phyloP scores from a whole-genome alignment of 1,284 basidiomycete genomes.

The Bondarzewia mesenterica region DNA sequence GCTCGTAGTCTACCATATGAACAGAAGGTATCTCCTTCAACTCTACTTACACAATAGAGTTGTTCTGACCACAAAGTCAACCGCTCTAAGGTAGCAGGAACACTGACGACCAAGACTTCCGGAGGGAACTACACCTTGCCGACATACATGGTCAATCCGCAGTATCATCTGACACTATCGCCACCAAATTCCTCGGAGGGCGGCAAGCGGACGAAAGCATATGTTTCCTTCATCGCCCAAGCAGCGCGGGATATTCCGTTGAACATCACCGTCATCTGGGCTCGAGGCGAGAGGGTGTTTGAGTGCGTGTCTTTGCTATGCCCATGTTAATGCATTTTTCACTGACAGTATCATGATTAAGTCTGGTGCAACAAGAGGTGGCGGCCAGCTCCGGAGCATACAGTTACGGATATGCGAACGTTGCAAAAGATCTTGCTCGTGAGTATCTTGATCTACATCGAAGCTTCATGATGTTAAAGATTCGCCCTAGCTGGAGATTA shows the following conservation, averaged over 20 bases:
- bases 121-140: slow-evolving; percentile 80
- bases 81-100: slow-evolving; percentile 46
- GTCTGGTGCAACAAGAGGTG: slow-evolving; percentile 59
- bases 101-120: slow-evolving; percentile 63
- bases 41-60: not conserved
- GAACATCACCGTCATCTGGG: slow-evolving; percentile 73
- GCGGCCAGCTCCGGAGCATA: slow-evolving; percentile 75
- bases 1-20: slow-evolving; percentile 31
- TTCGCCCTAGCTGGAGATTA: slow-evolving; percentile 62
- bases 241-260: slow-evolving; percentile 64
- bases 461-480: not conserved
- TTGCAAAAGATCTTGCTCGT: slow-evolving; percentile 49
- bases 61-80: slow-evolving; percentile 11
- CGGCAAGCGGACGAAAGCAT: slow-evolving; percentile 26
- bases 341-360: slow-evolving; percentile 17
- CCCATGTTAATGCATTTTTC: slow-evolving; percentile 1
- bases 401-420: slow-evolving; percentile 67
- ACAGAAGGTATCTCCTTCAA: slow-evolving; percentile 27
- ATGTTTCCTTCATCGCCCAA: slow-evolving; percentile 44
- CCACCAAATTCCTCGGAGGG: slow-evolving; percentile 20
- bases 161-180: slow-evolving; percentile 65
- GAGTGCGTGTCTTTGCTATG: slow-evolving; percentile 43
- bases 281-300: slow-evolving; percentile 60
- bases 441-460: slow-evolving; percentile 18
- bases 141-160: slow-evolving; percentile 87